Conservation (phyloP, 345 rosid genomes). For the Stellera chamaejasme region DNA sequence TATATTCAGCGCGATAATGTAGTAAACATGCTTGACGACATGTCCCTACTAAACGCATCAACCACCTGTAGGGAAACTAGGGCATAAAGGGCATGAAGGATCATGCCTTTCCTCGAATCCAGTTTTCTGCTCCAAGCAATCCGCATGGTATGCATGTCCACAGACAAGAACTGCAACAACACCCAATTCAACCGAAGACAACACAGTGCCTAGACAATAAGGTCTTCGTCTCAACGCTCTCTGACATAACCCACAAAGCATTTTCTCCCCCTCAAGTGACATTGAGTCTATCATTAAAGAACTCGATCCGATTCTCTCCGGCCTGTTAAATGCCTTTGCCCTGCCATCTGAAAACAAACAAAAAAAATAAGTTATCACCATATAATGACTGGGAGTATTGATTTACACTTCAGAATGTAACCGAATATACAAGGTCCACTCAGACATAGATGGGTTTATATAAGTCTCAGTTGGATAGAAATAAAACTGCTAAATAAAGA, state of each 20-base stretch:
- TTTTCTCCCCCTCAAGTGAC: constrained; percentile 27
- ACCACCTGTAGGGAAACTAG: constrained; percentile 15
- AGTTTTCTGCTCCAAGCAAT: constrained; percentile 51
- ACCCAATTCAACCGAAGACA: constrained; percentile 28
- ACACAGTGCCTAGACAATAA: constrained; percentile 25
- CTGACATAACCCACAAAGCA: constrained; percentile 48
- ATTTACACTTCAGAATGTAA: no score
- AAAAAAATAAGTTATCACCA: no score
- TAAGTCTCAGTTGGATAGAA: not conserved
- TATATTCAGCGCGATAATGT: constrained; percentile 1
- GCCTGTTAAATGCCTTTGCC: constrained; percentile 28
- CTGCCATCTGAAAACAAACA: constrained; percentile 25
- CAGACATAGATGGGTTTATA: not conserved
- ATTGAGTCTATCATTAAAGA: constrained; percentile 23
- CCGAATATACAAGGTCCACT: no score
- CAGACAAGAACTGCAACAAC: constrained; percentile 58
- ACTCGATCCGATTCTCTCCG: constrained; percentile 38
- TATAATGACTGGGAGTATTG: no score
- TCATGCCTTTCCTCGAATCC: constrained; percentile 30
- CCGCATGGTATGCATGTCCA: constrained; percentile 59
- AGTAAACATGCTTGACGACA: no score
- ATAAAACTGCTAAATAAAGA: not conserved
- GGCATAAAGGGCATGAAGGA: constrained; percentile 47
- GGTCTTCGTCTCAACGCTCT: constrained; percentile 42
- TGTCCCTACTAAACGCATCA: constrained; percentile 15